Base-by-base conservation (phyloP, 345 rosid genomes). In the Nasturtium officinale region DNA sequence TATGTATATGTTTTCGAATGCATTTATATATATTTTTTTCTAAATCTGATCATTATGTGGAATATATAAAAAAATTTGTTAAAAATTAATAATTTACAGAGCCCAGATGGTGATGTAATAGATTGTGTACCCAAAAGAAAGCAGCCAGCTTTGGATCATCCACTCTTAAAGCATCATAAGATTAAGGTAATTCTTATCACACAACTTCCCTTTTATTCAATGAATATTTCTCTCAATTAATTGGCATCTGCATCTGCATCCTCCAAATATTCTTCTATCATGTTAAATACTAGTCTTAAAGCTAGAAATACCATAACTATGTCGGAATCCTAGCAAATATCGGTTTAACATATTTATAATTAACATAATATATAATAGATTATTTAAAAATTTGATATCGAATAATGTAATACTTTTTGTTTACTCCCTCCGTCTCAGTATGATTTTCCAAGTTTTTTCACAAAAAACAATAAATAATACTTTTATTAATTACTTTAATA, bases 101-200 rank as follows among this genome's bases (percentile, higher is more conserved):
- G 92, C 67, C 89, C 87, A 45, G 99, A 96, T 82, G 99, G 98
- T 61, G 99, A 96, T 83, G 70, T 83, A 46, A 87, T 96, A 72
- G 98, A 96, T 35, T 96, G 99, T 80, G 88, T 96, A 62, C 92
- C 71, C 79, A 89, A 84, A 73, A 83, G 86, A 81, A 83, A 81
- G 66, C 99, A 96, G 54, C 98, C 98, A 61, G 96, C 92, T 80
- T 81, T 96, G 76, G 98, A 96, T 81, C 99, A 96, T 61, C 99
- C 99, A 28, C 88, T 85, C 64, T 82, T 92, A 23, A 87, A 85
- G 82, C 86, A 87, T 78, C 99, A 96, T 85, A 92, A 89, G 91
- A 96, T 92, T 81, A 97, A 90, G 96, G 99, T 96, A 51, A 52
- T 18, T 51, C 46, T 46, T 56, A 71, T 56, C 40, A 33, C 60